These are phyloP conservation scores for Curvularia eragrostidis DNA, from an alignment of 2,329 filamentous ascomycete species.

Conservation along the genomic window DNA sequence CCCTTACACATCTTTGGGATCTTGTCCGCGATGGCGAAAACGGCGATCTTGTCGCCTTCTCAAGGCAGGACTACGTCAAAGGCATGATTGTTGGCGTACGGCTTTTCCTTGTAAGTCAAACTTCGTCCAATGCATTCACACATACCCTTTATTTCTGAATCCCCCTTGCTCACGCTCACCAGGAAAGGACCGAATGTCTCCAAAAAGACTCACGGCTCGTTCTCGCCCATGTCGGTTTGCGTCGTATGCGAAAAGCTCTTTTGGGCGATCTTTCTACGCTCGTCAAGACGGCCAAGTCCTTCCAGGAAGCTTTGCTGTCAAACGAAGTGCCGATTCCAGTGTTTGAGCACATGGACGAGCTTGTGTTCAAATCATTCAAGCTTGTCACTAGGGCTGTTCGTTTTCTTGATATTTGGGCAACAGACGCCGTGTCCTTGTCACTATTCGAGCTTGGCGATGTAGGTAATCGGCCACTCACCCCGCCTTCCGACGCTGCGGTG, in stretches of 20 bases:
- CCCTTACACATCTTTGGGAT: slow-evolving; percentile 91
- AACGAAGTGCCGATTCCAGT: slow-evolving; percentile 53
- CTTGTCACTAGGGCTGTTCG: slow-evolving; percentile 90
- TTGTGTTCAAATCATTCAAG: slow-evolving; percentile 91
- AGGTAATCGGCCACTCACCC: slow-evolving; percentile 46
- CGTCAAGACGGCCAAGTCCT: slow-evolving; percentile 84
- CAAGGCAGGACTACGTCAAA: slow-evolving; percentile 92
- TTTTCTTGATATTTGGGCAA: slow-evolving; percentile 86
- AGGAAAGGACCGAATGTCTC: slow-evolving; percentile 89
- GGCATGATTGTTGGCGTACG: slow-evolving; percentile 93
- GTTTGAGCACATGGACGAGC: slow-evolving; percentile 84
- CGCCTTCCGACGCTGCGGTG: slow-evolving; percentile 47
- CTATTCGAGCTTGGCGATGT: slow-evolving; percentile 43
- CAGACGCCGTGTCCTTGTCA: slow-evolving; percentile 60
- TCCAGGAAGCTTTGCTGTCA: slow-evolving; percentile 74
- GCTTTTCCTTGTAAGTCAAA: slow-evolving; percentile 75
- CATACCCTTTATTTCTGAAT: background rate
- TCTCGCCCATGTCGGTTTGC: slow-evolving; percentile 75
- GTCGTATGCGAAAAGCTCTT: slow-evolving; percentile 83
- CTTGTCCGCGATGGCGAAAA: slow-evolving; percentile 78
- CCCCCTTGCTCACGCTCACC: slow-evolving; percentile 27
- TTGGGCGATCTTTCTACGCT: slow-evolving; percentile 88
- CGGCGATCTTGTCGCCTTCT: slow-evolving; percentile 78
- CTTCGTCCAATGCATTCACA: background rate
- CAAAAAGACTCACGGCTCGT: slow-evolving; percentile 81